Conservation (phyloP, 345 rosid species). For the Dipteronia dyeriana region DNA sequence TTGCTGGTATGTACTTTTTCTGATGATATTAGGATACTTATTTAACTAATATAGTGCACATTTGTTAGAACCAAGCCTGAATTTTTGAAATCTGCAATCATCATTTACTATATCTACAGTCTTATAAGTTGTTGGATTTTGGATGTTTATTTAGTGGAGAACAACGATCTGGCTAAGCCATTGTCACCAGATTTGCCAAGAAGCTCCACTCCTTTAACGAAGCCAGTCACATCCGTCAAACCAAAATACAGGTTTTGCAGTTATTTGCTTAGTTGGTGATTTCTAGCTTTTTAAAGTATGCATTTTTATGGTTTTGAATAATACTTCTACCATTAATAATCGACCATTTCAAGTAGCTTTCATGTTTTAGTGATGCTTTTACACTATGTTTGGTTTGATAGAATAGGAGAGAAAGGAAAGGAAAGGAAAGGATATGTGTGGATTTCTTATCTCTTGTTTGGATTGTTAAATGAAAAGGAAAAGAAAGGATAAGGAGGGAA, state of each 20-base stretch:
- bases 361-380: background rate
- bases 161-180: slow-evolving; percentile 28
- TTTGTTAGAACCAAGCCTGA: background rate
- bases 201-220: slow-evolving; percentile 22
- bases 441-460: no score
- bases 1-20: slow-evolving; percentile 42
- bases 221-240: slow-evolving; percentile 31
- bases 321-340: background rate
- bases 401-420: no score
- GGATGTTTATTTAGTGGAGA: slow-evolving; percentile 41
- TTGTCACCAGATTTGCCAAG: slow-evolving; percentile 27
- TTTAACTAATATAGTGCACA: background rate
- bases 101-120: background rate
- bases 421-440: no score
- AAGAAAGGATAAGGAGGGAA: no score
- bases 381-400: no score
- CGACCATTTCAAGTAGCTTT: background rate
- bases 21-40: background rate
- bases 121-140: background rate
- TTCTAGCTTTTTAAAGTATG: background rate
- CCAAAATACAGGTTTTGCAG: slow-evolving; percentile 65
- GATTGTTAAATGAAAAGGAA: no score
- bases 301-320: background rate
- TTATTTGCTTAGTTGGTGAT: background rate
- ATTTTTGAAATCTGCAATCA: background rate